Conservation (phyloP, 2,329 filamentous ascomycete species). For the Fusarium sp. region DNA sequence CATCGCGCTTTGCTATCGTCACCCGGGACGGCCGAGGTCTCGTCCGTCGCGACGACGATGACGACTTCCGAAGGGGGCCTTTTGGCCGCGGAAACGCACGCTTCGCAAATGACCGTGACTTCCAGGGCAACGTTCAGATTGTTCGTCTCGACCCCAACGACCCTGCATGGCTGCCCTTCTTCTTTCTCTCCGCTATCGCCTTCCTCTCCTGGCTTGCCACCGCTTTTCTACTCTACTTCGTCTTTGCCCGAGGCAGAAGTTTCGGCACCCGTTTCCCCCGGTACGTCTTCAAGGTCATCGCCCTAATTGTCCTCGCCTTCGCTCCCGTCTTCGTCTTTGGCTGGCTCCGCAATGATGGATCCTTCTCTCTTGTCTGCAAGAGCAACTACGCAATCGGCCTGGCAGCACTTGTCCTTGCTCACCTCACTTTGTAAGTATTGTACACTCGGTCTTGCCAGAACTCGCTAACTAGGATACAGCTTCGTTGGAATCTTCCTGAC, state of each 20-base stretch:
- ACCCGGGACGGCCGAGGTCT: neutral
- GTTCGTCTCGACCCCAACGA: neutral
- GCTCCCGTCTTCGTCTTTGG: slow-evolving; percentile 19
- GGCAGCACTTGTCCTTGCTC: slow-evolving; percentile 25
- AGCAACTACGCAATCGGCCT: neutral
- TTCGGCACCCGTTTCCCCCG: slow-evolving; percentile 12
- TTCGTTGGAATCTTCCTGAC: slow-evolving; percentile 35
- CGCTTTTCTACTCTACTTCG: slow-evolving; percentile 23
- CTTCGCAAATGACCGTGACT: neutral
- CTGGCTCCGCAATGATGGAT: slow-evolving; percentile 1
- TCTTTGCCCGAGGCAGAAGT: slow-evolving; percentile 11
- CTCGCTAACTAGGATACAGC: slow-evolving; percentile 32
- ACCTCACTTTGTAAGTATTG: slow-evolving; percentile 43
- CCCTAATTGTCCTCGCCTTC: slow-evolving; percentile 37
- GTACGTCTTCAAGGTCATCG: slow-evolving; percentile 43
- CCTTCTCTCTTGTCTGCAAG: slow-evolving; percentile 3
- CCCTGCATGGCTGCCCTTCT: slow-evolving; percentile 26
- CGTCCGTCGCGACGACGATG: neutral
- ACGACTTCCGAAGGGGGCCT: neutral
- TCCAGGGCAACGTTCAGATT: neutral
- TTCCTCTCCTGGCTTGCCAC: slow-evolving; percentile 24
- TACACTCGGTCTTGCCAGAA: neutral
- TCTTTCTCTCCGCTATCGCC: slow-evolving; percentile 32
- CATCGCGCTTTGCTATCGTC: neutral
- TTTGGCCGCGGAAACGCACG: neutral